Base-by-base conservation (phyloP, 2,329 filamentous ascomycete genomes). In the Colletotrichum falcatum region DNA sequence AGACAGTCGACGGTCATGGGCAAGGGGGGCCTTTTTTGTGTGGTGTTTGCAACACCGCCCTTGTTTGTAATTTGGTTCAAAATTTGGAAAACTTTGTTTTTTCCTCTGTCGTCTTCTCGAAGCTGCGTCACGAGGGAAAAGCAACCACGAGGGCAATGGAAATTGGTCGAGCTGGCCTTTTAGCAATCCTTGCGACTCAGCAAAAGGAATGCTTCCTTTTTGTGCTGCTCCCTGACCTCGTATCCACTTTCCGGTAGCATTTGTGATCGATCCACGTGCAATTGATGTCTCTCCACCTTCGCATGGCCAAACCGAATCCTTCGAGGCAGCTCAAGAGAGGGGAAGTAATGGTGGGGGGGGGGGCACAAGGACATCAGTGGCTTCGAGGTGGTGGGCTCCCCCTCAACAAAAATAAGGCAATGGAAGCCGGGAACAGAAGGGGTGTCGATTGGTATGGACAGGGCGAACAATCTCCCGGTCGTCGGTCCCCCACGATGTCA, bases 81-180 rank as follows among this genome's bases (percentile, higher is more conserved):
- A 53, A 58, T 62, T 59, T 67, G 35, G 26, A 46, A 66, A 39
- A 37, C 39, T 8, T 60, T 56, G 12, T 26, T 59, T 61, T 42
- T 35, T 11, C 42, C 65, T 46, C 42, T 28, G 42, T 23, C 16
- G 18, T 39, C 30, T 28, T 42, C 39, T 51, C 39, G 56, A 44
- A 59, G 67, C 67, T 59, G 64, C 64, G 53, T 70, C 58, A 56
- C 55, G 61, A 39, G 39, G 48, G 54, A 71, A 69, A 71, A 71
- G 65, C 54, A 71, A 71, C 54, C 33, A 61, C 48, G 18, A 56
- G 20, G 23, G 44, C 37, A 67, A 63, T 61, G 69, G 65, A 35
- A 37, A 48, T 65, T 42, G 59, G 55, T 44, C 39, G 35, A 68
- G 64, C 28, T 46, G 44, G 54, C 35, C 16, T 39, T 26, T 53